Conservation (phyloP, 805 yeast genomes). For the Kurtzmaniella cleridarum region DNA sequence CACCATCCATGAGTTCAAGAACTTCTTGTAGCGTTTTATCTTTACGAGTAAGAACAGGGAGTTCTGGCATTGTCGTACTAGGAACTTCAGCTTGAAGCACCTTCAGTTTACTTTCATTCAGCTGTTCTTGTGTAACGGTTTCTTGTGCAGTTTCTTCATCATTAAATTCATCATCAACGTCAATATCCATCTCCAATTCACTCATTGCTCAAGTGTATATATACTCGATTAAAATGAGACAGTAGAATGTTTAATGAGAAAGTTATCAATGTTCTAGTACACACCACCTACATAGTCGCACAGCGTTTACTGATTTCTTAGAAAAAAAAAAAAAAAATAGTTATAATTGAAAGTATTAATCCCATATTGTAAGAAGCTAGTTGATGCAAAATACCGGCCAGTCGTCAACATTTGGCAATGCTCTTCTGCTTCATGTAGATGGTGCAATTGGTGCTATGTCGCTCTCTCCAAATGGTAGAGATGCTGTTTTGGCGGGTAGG, state of each 20-base stretch:
- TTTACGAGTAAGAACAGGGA: constrained; percentile 67
- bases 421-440: constrained; percentile 81
- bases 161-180: constrained; percentile 20
- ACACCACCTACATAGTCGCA: constrained; percentile 4
- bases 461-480: constrained; percentile 83
- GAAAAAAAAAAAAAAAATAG: too few relatives aligned
- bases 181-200: constrained; percentile 14
- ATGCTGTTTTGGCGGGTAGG: constrained; percentile 82
- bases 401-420: constrained; percentile 68
- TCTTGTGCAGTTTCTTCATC: constrained; percentile 8
- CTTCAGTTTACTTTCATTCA: constrained; percentile 4
- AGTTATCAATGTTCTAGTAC: too few relatives aligned
- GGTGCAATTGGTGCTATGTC: constrained; percentile 91
- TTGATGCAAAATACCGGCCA: constrained; percentile 20
- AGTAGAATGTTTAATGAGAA: constrained; percentile 1
- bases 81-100: constrained; percentile 1
- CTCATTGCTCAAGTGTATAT: background rate
- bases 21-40: constrained; percentile 83
- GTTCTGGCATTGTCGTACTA: constrained; percentile 32
- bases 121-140: background rate
- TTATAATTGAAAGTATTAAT: constrained; percentile 1
- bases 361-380: background rate
- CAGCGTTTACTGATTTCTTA: constrained; percentile 1
- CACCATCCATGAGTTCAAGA: constrained; percentile 78
- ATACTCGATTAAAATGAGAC: background rate